These are phyloP conservation scores for Alisma plantagoaquatica DNA, from an alignment of 106 monocot genomes.

Conservation along the genomic window DNA sequence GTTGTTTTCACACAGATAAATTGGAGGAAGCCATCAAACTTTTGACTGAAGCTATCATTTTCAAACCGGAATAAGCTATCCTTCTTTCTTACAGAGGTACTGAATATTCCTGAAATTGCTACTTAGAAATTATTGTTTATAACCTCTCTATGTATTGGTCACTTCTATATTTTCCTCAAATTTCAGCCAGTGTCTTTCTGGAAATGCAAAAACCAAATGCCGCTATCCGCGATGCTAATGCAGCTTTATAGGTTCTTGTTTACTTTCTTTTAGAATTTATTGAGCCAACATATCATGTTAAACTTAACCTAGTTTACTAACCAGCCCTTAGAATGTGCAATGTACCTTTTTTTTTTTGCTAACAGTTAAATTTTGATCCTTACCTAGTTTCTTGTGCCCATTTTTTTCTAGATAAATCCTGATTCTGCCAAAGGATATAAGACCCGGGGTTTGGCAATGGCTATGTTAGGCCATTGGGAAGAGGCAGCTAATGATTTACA, in stretches of 20 bases:
- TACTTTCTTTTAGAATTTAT: background rate
- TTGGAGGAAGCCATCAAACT: constrained; percentile 52
- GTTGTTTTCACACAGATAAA: no score
- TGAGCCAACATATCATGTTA: no score
- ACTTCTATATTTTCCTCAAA: no score
- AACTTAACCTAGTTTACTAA: background rate
- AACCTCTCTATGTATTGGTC: no score
- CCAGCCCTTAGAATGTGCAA: background rate
- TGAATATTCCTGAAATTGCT: no score
- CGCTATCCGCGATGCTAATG: constrained; percentile 76
- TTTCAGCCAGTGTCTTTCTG: constrained; percentile 63
- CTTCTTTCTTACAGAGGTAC: constrained; percentile 80
- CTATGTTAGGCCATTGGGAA: constrained; percentile 70
- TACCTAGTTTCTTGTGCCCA: background rate
- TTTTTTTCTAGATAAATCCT: constrained; percentile 89
- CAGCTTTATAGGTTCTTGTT: constrained; percentile 57
- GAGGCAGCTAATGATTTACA: constrained; percentile 76
- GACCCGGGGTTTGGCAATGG: constrained; percentile 75
- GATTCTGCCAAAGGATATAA: constrained; percentile 91
- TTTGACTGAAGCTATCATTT: constrained; percentile 60
- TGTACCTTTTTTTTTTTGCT: background rate
- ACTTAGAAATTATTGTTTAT: no score
- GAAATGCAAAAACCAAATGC: constrained; percentile 79
- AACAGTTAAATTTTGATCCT: background rate
- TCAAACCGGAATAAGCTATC: constrained; percentile 72